Conservation (phyloP, 2,329 filamentous ascomycete genomes). For the Colletotrichum abscissum region DNA sequence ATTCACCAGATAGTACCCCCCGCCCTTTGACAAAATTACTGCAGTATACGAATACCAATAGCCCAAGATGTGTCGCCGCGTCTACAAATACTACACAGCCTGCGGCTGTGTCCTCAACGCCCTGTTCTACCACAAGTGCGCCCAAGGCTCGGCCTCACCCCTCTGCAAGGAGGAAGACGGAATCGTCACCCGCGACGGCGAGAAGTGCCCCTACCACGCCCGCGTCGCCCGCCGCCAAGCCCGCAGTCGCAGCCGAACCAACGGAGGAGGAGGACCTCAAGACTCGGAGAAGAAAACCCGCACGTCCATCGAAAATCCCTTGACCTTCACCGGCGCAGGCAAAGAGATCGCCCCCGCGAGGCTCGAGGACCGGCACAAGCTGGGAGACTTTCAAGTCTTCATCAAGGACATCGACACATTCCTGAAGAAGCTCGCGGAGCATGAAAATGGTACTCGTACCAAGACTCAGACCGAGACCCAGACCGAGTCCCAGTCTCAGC, state of each 20-base stretch:
- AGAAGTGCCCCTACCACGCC: slow-evolving; percentile 20
- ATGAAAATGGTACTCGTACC: too few relatives aligned
- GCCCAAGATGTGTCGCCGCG: slow-evolving; percentile 17
- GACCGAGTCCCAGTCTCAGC: not conserved
- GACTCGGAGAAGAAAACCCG: too few relatives aligned
- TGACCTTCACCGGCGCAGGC: not conserved
- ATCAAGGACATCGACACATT: not conserved
- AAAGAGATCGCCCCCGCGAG: not conserved
- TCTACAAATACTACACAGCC: slow-evolving; percentile 19
- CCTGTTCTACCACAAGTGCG: slow-evolving; percentile 7
- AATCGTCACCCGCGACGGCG: slow-evolving; percentile 8
- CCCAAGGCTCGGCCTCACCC: not conserved
- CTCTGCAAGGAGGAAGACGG: slow-evolving; percentile 4
- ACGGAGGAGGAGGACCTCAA: too few relatives aligned
- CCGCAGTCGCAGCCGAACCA: not conserved
- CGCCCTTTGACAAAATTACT: not conserved
- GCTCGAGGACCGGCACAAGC: not conserved
- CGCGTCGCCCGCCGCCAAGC: not conserved
- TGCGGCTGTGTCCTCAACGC: slow-evolving; percentile 22
- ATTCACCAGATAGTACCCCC: not conserved
- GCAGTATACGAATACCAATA: not conserved
- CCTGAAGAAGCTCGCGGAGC: not conserved
- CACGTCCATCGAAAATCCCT: not conserved
- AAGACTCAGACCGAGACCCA: not conserved
- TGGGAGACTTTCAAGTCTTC: not conserved